A percentile compares a stretch with the other conserved stretches of the same genome.
phyloP scores from a whole-genome alignment of 257 asterid genomes.

The Solanum phureja region DNA sequence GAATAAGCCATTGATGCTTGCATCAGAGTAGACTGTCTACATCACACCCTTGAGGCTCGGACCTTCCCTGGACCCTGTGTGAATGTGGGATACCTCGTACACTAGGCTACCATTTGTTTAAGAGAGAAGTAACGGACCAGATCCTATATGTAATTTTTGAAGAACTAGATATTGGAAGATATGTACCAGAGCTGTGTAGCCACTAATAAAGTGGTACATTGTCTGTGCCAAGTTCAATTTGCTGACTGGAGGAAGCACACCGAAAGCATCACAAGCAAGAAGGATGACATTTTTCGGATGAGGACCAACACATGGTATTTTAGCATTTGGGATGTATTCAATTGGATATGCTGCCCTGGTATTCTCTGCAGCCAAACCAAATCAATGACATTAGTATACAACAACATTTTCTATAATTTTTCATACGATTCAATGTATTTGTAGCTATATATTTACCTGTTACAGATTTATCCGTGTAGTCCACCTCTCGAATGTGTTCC shows the following conservation, averaged over 20 bases:
- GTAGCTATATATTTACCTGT: conserved; percentile 37
- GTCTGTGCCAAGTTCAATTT: conserved; percentile 73
- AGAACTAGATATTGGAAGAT: neutral
- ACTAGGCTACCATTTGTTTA: neutral
- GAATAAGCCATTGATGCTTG: too few species aligned
- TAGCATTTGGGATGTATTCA: conserved; percentile 82
- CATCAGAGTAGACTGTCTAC: neutral
- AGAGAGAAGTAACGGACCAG: too few species aligned
- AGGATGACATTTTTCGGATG: conserved; percentile 88
- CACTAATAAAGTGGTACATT: conserved; percentile 95
- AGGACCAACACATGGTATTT: conserved; percentile 89
- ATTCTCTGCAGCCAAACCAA: conserved; percentile 44
- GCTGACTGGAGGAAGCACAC: conserved; percentile 96
- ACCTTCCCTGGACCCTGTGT: neutral
- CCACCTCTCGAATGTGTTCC: conserved; percentile 80
- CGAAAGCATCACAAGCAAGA: conserved; percentile 89
- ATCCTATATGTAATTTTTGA: neutral
- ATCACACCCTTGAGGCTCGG: neutral
- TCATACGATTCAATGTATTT: neutral
- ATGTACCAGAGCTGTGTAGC: conserved; percentile 82
- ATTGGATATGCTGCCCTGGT: conserved; percentile 94
- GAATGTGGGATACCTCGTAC: neutral
- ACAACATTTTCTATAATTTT: neutral
- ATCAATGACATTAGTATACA: neutral
- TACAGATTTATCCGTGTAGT: conserved; percentile 73